A percentile compares a stretch with the other conserved stretches of the same genome.
phyloP scores from a whole-genome alignment of 352 stramenopile genomes.

The Phytopythium oedochilum region DNA sequence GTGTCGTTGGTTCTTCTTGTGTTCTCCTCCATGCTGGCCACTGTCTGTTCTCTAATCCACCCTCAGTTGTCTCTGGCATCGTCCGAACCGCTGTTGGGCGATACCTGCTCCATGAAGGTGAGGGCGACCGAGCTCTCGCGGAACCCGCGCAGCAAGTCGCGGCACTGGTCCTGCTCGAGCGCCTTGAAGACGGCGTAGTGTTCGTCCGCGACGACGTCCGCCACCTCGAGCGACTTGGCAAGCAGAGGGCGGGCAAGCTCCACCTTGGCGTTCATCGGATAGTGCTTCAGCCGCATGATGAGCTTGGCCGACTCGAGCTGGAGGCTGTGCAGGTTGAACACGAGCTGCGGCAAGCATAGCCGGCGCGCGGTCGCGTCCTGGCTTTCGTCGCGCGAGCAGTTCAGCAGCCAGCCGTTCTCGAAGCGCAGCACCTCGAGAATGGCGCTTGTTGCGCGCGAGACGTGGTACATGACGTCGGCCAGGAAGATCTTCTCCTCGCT shows the following conservation, averaged over 20 bases:
- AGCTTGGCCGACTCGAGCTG: slow-evolving; percentile 72
- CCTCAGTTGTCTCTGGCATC: slow-evolving; percentile 4
- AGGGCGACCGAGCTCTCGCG: slow-evolving; percentile 66
- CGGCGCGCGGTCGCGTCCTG: slow-evolving; percentile 41
- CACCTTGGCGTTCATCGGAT: slow-evolving; percentile 45
- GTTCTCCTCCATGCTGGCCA: background rate
- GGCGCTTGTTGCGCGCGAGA: slow-evolving; percentile 37
- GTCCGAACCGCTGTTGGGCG: background rate
- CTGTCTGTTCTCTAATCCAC: background rate
- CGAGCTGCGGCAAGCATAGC: slow-evolving; percentile 58
- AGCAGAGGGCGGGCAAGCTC: slow-evolving; percentile 55
- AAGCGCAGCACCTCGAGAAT: slow-evolving; percentile 79
- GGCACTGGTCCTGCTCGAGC: slow-evolving; percentile 57
- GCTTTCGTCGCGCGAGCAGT: slow-evolving; percentile 36
- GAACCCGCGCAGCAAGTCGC: slow-evolving; percentile 60
- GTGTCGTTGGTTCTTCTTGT: background rate
- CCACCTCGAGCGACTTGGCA: slow-evolving; percentile 71
- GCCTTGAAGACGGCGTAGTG: slow-evolving; percentile 63
- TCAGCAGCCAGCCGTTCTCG: slow-evolving; percentile 66
- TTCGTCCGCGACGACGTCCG: slow-evolving; percentile 74
- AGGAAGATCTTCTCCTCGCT: slow-evolving; percentile 77
- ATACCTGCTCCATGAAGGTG: slow-evolving; percentile 38
- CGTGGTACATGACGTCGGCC: slow-evolving; percentile 72
- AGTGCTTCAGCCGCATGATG: slow-evolving; percentile 66
- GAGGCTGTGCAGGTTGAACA: slow-evolving; percentile 75